Evolutionary conservation across 352 stramenopile genomes (phyloP).

Genomic region (Pythium apleroticum): DNA sequence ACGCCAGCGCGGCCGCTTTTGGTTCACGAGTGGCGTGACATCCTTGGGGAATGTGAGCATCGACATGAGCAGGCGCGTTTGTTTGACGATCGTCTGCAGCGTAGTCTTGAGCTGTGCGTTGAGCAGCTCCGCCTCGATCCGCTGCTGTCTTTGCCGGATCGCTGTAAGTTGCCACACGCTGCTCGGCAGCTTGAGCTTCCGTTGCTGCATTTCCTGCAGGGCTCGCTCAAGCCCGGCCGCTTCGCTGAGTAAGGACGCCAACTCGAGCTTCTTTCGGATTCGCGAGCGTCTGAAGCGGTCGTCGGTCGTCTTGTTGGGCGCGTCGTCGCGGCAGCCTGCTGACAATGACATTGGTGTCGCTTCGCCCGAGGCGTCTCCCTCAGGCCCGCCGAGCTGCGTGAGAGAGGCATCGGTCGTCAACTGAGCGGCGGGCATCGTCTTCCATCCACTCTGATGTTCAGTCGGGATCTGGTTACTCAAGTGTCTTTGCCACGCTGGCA

Average conservation of each 20-base stretch:
- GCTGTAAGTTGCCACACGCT: slow-evolving; percentile 11
- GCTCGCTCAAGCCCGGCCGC: slow-evolving; percentile 5
- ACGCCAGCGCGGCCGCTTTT: slow-evolving; percentile 11
- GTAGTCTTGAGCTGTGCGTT: slow-evolving; percentile 11
- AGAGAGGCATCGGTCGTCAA: too few species aligned
- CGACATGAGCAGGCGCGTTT: slow-evolving; percentile 10
- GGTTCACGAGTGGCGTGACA: slow-evolving; percentile 8
- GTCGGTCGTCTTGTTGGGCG: neutral
- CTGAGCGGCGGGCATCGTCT: too few species aligned
- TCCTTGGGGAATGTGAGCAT: slow-evolving; percentile 9
- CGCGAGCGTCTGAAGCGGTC: slow-evolving; percentile 21
- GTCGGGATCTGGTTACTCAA: too few species aligned
- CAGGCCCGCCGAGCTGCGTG: too few species aligned
- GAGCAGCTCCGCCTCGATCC: slow-evolving; percentile 18
- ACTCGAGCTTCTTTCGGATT: slow-evolving; percentile 19
- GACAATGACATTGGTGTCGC: too few species aligned
- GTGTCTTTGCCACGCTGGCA: too few species aligned
- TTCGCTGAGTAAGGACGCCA: neutral
- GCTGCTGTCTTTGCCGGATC: slow-evolving; percentile 13
- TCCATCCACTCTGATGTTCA: too few species aligned
- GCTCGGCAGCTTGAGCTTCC: neutral
- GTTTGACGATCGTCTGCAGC: slow-evolving; percentile 13
- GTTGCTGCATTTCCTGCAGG: slow-evolving; percentile 13
- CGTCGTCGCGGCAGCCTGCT: neutral
- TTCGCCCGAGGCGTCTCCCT: too few species aligned